A percentile compares a stretch with the other conserved stretches of the same genome.
phyloP scores from a whole-genome alignment of 768 basidiomycete species.

The Tylopilus sp. region DNA sequence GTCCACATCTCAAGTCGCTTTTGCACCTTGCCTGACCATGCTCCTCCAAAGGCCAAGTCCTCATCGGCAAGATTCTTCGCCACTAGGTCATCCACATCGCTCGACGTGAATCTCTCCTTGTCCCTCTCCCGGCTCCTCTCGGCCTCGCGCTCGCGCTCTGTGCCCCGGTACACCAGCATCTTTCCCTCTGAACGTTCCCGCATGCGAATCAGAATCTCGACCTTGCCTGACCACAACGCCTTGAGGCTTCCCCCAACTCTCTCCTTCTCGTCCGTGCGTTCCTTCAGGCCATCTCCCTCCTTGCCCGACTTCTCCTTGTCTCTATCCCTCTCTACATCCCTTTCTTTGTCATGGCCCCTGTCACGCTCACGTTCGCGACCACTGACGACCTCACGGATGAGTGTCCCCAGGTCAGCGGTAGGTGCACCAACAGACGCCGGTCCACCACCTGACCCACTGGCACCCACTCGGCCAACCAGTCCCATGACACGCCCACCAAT shows the following conservation, averaged over 20 bases:
- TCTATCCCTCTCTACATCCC: constrained; percentile 29
- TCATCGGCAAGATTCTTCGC: constrained; percentile 28
- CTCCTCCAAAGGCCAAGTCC: constrained; percentile 32
- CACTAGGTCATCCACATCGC: constrained; percentile 28
- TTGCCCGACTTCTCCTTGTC: constrained; percentile 37
- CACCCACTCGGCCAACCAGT: constrained; percentile 35
- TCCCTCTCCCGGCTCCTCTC: constrained; percentile 28
- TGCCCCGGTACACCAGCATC: constrained; percentile 7
- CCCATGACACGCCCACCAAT: constrained; percentile 36
- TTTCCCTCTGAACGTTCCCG: constrained; percentile 28
- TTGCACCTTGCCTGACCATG: constrained; percentile 42
- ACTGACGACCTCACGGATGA: constrained; percentile 44
- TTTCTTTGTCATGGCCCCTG: constrained; percentile 34
- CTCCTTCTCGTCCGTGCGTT: constrained; percentile 34
- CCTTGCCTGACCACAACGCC: constrained; percentile 33
- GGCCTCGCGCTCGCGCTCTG: constrained; percentile 27
- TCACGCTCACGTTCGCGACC: constrained; percentile 29
- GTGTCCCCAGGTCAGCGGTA: constrained; percentile 49
- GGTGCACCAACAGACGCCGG: constrained; percentile 43
- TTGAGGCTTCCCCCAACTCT: constrained; percentile 31
- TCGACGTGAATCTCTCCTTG: constrained; percentile 26
- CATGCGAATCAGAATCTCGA: constrained; percentile 26
- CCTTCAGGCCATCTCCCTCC: constrained; percentile 33
- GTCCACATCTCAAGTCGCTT: constrained; percentile 49
- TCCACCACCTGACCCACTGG: constrained; percentile 32